phyloP scores from a whole-genome alignment of 768 basidiomycete genomes.

The Lactifluus pinguis region DNA sequence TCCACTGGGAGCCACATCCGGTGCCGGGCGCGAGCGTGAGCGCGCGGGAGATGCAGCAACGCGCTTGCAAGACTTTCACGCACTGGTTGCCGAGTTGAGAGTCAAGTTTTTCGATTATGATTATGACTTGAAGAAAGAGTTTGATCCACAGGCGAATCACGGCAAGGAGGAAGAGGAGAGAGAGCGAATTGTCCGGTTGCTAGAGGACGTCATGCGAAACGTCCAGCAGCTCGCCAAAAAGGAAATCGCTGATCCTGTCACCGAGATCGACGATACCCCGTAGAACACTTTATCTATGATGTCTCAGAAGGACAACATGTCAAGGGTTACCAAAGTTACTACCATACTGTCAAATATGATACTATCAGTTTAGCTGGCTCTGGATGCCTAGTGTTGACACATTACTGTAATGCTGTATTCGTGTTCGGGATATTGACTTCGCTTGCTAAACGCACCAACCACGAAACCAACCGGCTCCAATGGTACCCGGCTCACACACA shows the following conservation, averaged over 20 bases:
- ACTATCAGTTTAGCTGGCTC: not conserved
- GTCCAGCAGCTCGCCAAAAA: not conserved
- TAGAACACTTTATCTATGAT: not conserved
- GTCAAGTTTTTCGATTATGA: not conserved
- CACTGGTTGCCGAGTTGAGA: conserved; percentile 7
- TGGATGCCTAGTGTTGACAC: not conserved
- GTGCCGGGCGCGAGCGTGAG: not conserved
- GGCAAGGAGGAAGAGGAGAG: not conserved
- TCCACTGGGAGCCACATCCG: not conserved
- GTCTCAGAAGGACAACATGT: not conserved
- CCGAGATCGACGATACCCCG: not conserved
- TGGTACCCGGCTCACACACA: not conserved
- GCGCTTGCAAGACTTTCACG: conserved; percentile 7
- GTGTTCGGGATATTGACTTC: not conserved
- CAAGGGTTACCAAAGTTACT: not conserved
- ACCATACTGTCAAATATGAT: not conserved
- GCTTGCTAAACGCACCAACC: not conserved
- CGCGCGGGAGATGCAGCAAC: not conserved
- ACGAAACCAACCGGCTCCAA: too few relatives aligned
- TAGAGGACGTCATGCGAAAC: conserved; percentile 11
- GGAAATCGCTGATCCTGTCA: not conserved
- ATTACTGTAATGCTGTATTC: not conserved
- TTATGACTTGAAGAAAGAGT: not conserved
- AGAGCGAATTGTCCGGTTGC: conserved; percentile 5
- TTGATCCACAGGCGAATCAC: not conserved